A percentile compares a stretch with the other conserved stretches of the same genome.
Evolutionary conservation across 2,329 filamentous ascomycete genomes (phyloP).

Genomic region (Colletotrichum cereale): DNA sequence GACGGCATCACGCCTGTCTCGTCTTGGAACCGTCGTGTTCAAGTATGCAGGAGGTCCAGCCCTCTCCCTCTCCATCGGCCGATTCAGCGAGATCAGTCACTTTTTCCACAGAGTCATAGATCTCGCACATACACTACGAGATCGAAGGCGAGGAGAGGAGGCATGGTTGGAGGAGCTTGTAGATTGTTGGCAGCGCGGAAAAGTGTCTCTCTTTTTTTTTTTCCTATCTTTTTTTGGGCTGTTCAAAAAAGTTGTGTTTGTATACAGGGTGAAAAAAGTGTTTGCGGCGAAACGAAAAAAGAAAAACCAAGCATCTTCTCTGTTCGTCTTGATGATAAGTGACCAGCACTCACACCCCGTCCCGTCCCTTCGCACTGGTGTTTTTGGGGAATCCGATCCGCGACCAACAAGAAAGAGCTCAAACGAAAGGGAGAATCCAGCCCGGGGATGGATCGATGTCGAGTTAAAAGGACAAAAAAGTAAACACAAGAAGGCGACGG

Average conservation of each 20-base stretch:
- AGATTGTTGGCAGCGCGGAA: slow-evolving; percentile 25
- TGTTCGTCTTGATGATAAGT: slow-evolving; percentile 33
- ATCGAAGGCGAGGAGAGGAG: background rate
- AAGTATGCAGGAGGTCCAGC: background rate
- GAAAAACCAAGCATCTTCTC: slow-evolving; percentile 19
- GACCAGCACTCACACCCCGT: slow-evolving; percentile 32
- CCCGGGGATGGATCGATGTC: slow-evolving; percentile 7
- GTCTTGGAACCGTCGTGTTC: background rate
- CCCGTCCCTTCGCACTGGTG: background rate
- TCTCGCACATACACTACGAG: background rate
- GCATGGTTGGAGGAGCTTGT: background rate
- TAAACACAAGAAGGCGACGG: slow-evolving; percentile 53
- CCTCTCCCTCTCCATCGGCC: background rate
- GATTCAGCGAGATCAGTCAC: background rate
- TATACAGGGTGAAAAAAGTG: slow-evolving; percentile 21
- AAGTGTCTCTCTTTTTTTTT: background rate
- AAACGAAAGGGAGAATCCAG: slow-evolving; percentile 44
- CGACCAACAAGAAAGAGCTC: slow-evolving; percentile 31
- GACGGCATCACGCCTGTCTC: slow-evolving; percentile 7
- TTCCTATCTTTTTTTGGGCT: slow-evolving; percentile 6
- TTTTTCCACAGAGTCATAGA: background rate
- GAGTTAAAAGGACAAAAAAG: slow-evolving; percentile 43
- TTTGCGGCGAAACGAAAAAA: slow-evolving; percentile 25
- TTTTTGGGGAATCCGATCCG: slow-evolving; percentile 1
- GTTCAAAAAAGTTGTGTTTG: slow-evolving; percentile 17